Base-by-base conservation (phyloP, 306 rosid genomes). In the Elaeagnus macrophylla region DNA sequence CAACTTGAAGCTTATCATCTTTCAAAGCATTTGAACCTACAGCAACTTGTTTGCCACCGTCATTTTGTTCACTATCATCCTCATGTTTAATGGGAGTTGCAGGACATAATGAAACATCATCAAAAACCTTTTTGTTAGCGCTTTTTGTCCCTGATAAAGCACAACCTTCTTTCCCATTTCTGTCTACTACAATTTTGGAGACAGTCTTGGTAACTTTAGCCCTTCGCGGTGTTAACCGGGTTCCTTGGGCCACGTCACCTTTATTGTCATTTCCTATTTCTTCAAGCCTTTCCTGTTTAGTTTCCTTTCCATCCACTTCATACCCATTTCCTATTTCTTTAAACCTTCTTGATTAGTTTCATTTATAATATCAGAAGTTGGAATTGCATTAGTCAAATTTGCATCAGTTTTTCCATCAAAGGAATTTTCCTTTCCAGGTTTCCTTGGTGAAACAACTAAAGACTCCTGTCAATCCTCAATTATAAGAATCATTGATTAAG, bases 361-460 rank as follows among this genome's bases (percentile, higher is more conserved):
- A 56, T 54, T 51, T 57, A 66, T 62, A 39, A 18, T 69, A 39
- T 44, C 66, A 52, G 61, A 41, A 7, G 43, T 18, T 17, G 52
- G 32, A 8, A 54, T 38, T 54, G 19, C 42, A 53, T 56, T 70
- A 39, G 57, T 66, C 56, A 55, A 60, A 51, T 56, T 66, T 9
- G 69, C 50, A 41, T 52, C 68, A 62, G 25, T 50, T 4, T 59
- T 72, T 61, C 53, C 56, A 57, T 78, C 76, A 39, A 69, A 15
- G 48, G 94, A 70, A 67, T 86, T 79, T 68, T 86, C 94, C 77
- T 86, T 86, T 59, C 72, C 66, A 12, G 40, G 15, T 62, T 67
- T 75, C 65, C 59, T 72, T 13, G 73, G 72, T 20, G 67, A 62
- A 59, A 52, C 38, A 16, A 46, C 71, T 6, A 12, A 67, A 56